Evolutionary conservation across 495 filamentous ascomycete genomes (phyloP), one percentile per base, ranked within the genome.

Genomic region (Aspergillus panamensis): DNA sequence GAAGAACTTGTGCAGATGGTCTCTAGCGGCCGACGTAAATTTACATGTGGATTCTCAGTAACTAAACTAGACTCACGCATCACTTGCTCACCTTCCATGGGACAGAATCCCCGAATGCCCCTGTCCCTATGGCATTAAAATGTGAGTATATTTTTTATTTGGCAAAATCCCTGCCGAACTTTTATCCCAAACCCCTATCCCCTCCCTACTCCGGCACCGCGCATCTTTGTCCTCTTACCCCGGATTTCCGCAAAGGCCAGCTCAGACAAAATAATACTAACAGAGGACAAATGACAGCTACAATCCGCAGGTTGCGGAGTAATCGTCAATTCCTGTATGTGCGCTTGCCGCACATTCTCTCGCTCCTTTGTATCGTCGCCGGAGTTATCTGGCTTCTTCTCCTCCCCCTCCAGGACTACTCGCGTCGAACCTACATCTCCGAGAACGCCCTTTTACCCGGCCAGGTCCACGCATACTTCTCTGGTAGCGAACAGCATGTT

Each of bases 401-500:
- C 19, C 85, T 98, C n/a, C 94, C 94, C 31, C 83, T 97, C 51
- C 81, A 98, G 72, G 82, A 91, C 52, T 96, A 97, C 77, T 96
- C 91, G 51, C 86, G 95, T 59, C 77, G 82, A 45, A 98, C 94
- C 10, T 97, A 98, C 73, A 94, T 98, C 62, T 97, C 92, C 51
- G 94, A 98, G 70, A 98, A 98, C 72, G 94, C 94, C 16, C 85
- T 98, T 8, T 79, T 98, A 16, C 94, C 94, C 0, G 94, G 93
- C 14, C 94, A 97, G 67, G 94, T 97, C 12, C 92, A 97, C 73
- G 96, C 95, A 0, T 97, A 98, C 69, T 98, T 98, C 65, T 86
- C 89, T 3, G 93, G 94, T 20, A 95, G 90, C 69, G 94, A 98
- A 66, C 92, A 96, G 74, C 88, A 96, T 67, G 82, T 97, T 58